These are phyloP conservation scores for Fragilariopsis cylindrus DNA, from an alignment of 108 stramenopile genomes.

Conservation along the genomic window DNA sequence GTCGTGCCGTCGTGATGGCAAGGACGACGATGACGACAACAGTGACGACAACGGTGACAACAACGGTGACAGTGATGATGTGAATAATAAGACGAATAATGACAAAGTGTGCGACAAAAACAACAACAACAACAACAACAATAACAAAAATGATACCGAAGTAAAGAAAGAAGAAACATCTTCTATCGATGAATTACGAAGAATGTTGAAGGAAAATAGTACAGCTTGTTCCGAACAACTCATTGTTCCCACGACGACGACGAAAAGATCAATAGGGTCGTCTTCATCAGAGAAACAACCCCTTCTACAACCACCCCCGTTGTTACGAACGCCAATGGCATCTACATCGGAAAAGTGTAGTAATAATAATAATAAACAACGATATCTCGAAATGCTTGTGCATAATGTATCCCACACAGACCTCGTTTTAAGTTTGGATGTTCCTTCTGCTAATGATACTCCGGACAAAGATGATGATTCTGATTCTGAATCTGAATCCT, in stretches of 20 bases:
- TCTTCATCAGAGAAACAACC: neutral
- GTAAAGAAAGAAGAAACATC: neutral
- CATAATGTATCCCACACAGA: constrained; percentile 96
- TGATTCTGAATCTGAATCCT: neutral
- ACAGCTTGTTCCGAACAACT: neutral
- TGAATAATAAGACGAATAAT: no score
- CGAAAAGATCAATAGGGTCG: neutral
- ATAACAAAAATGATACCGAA: neutral
- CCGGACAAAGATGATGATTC: neutral
- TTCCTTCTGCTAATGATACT: constrained; percentile 10
- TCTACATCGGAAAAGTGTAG: neutral
- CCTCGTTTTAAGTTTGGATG: constrained; percentile 72
- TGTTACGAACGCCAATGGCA: neutral
- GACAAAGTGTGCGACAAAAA: no score
- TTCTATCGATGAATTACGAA: constrained; percentile 3
- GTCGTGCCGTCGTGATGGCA: neutral
- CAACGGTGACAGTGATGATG: neutral
- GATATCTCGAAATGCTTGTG: constrained; percentile 83
- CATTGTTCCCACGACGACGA: neutral
- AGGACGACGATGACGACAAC: neutral
- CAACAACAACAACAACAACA: no score
- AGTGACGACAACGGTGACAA: neutral
- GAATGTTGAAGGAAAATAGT: neutral
- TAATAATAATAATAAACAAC: constrained; percentile 19
- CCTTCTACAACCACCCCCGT: neutral